Conservation (phyloP, 176 grass and related monocot species). For the Elymus sibiricus region DNA sequence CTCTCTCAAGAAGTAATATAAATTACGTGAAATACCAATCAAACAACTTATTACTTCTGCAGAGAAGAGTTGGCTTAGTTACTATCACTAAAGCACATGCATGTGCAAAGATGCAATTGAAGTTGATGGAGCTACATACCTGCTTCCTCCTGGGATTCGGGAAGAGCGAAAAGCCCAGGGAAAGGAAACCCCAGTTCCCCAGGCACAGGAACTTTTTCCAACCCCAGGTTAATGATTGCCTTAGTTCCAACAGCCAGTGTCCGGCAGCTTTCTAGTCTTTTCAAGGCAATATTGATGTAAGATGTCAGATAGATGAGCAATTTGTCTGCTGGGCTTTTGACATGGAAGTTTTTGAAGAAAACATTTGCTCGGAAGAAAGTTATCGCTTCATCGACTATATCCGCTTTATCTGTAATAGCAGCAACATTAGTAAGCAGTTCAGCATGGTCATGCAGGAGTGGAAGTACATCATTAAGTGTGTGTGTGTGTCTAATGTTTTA, state of each 20-base stretch:
- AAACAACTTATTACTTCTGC: background rate
- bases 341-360: constrained; percentile 96
- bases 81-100: background rate
- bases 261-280: constrained; percentile 92
- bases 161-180: constrained; percentile 81
- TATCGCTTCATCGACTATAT: constrained; percentile 95
- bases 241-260: constrained; percentile 97
- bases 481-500: background rate
- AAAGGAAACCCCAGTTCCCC: constrained; percentile 96
- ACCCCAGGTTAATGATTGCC: constrained; percentile 92
- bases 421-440: constrained; percentile 17
- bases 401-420: constrained; percentile 66
- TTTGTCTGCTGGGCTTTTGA: constrained; percentile 84
- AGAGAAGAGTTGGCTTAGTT: background rate
- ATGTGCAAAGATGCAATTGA: background rate
- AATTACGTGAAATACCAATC: background rate
- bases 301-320: constrained; percentile 91
- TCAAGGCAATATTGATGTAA: constrained; percentile 97
- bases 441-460: background rate
- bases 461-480: background rate
- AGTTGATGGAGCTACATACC: constrained; percentile 37
- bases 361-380: constrained; percentile 99
- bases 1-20: background rate
- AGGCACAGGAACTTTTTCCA: constrained; percentile 92
- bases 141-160: constrained; percentile 77